Percentiles rank a stretch among this genome's conserved stretches.
phyloP scores from a whole-genome alignment of 208 protist species.

The Crithidia mellificae region DNA sequence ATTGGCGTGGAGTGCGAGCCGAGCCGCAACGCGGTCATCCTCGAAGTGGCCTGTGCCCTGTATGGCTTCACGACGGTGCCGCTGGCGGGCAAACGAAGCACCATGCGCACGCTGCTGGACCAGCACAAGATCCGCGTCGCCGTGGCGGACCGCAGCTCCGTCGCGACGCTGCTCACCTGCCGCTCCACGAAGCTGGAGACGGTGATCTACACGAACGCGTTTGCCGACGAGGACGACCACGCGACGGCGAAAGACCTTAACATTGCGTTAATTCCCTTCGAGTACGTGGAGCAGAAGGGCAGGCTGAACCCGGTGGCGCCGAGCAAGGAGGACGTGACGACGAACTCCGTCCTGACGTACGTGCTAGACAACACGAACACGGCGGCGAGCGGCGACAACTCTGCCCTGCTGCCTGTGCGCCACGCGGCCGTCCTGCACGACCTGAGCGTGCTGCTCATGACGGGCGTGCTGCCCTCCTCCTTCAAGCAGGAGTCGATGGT shows the following conservation, averaged over 20 bases:
- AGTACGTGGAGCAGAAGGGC: conserved; percentile 66
- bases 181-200: conserved; percentile 77
- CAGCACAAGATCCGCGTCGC: conserved; percentile 72
- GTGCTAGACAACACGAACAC: conserved; percentile 62
- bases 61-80: conserved; percentile 76
- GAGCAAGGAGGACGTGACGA: conserved; percentile 25
- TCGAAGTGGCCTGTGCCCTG: conserved; percentile 72
- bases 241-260: conserved; percentile 75
- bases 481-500: conserved; percentile 67
- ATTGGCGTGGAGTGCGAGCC: conserved; percentile 82
- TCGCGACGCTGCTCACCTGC: conserved; percentile 71
- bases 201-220: conserved; percentile 67
- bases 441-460: conserved; percentile 63
- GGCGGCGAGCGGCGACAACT: conserved; percentile 24
- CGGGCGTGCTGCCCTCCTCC: conserved; percentile 58
- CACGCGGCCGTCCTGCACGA: conserved; percentile 72
- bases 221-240: conserved; percentile 56
- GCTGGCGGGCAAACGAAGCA: conserved; percentile 61
- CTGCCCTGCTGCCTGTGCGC: conserved; percentile 51
- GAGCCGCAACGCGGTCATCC: conserved; percentile 46
- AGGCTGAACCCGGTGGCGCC: conserved; percentile 33
- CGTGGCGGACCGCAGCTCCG: conserved; percentile 57
- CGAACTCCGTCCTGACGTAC: conserved; percentile 61
- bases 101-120: conserved; percentile 72
- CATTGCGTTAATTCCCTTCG: conserved; percentile 71